A percentile compares a stretch with the other conserved stretches of the same genome.
Conservation (phyloP, 2,329 filamentous ascomycete species). For the Cordyceps javanica region DNA sequence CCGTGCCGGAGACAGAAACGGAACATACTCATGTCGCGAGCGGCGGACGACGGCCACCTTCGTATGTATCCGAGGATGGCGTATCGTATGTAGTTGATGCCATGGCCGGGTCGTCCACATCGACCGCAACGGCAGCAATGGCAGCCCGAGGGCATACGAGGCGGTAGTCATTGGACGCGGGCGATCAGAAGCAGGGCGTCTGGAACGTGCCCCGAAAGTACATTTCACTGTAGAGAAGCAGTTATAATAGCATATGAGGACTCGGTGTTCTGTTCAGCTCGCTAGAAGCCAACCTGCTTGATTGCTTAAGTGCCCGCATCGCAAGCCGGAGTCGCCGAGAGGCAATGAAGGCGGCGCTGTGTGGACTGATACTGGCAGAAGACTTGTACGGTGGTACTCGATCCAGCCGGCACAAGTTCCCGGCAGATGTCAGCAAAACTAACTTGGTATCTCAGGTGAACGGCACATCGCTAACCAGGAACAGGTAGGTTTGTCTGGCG, state of each 20-base stretch:
- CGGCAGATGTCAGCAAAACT: no score
- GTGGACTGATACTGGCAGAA: background rate
- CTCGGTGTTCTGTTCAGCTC: background rate
- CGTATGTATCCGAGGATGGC: slow-evolving; percentile 70
- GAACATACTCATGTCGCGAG: slow-evolving; percentile 22
- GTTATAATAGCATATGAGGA: no score
- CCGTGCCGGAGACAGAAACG: slow-evolving; percentile 10
- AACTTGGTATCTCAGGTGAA: no score
- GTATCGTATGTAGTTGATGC: slow-evolving; percentile 67
- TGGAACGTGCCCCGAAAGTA: background rate
- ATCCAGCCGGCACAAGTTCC: background rate
- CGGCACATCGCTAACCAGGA: background rate
- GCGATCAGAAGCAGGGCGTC: background rate
- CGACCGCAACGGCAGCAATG: background rate
- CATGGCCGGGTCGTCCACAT: slow-evolving; percentile 47
- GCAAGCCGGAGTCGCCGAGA: background rate
- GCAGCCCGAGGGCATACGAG: background rate
- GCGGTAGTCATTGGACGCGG: background rate
- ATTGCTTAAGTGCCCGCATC: background rate
- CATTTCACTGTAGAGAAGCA: background rate
- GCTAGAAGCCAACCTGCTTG: background rate
- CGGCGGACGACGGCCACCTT: slow-evolving; percentile 53
- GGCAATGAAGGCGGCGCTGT: background rate
- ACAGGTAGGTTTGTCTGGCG: background rate
- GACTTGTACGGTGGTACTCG: background rate